Base-by-base conservation (phyloP, 2,329 filamentous ascomycete species). In the Zalaria obscura region DNA sequence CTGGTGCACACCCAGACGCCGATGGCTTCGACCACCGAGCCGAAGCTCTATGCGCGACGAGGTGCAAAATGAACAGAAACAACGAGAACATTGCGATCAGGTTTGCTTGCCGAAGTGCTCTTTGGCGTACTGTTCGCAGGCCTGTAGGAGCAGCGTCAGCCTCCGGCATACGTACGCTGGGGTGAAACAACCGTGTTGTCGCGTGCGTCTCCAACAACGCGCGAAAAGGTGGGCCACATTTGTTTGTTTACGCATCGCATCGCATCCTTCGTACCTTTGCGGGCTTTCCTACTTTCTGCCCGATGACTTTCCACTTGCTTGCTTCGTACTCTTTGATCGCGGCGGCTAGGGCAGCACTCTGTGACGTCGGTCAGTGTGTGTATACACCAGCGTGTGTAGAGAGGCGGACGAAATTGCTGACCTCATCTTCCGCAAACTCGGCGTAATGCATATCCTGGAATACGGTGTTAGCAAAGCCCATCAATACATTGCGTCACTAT, bases 271-370 rank as follows among this genome's bases (percentile, higher is more conserved):
- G 48, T 61, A 86, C 83, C 78, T 98, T 98, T 52, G 91, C 91
- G 38, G 91, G 91, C 66, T 98, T 98, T 56, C 88, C 87, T 52
- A 98, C 86, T 64, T 96, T 96, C 61, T 85, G 80, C 31, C 91
- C 91, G 57, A 96, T 96, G 26, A 81, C 78, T 66, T 96, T 96
- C 91, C 91, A 98, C 61, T 96, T 96, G 63, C 93, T 95, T 58
- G 86, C 82, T 60, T 98, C 91, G 65, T 96, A 96, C 60, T 98
- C 91, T 65, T 94, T 95, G 66, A 98, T 98, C 27, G 91, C 91
- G 49, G 83, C 86, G 50, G 93, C 75, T 45, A 98, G 67, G 32
- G 83, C 83, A 40, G 40, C 41, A 40, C 38, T 41, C 37, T 42
- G 36, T 36, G 29, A 27, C 43, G 31, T 6, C 10, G 39, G 39